Percentiles rank a stretch among this genome's conserved stretches.
Conservation (phyloP, 176 grass and related monocot species). For the Musa beccarii region DNA sequence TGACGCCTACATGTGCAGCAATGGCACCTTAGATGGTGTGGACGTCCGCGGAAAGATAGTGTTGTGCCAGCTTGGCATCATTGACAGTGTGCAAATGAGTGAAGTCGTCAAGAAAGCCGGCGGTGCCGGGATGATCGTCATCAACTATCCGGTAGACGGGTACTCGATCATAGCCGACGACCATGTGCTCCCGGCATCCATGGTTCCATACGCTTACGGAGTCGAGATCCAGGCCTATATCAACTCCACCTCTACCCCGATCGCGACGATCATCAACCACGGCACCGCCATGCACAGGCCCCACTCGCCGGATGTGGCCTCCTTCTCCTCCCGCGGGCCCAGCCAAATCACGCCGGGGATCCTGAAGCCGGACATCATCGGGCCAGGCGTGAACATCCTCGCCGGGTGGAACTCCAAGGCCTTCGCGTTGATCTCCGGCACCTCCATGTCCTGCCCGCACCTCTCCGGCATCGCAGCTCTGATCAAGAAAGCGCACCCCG, state of each 20-base stretch:
- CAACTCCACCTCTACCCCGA: background rate
- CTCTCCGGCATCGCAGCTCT: slow-evolving; percentile 26
- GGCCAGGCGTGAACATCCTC: slow-evolving; percentile 26
- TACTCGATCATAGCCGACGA: background rate
- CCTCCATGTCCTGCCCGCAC: slow-evolving; percentile 35
- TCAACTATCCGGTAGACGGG: background rate
- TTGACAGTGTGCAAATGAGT: no score
- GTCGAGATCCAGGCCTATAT: slow-evolving; percentile 16
- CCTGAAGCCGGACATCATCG: slow-evolving; percentile 33
- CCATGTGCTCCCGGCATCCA: background rate
- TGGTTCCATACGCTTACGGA: slow-evolving; percentile 2
- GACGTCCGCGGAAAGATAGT: slow-evolving; percentile 1
- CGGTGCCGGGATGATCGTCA: background rate
- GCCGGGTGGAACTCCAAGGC: slow-evolving; percentile 7
- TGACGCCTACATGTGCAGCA: no score
- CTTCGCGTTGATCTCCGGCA: slow-evolving; percentile 14
- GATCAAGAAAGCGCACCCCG: slow-evolving; percentile 22
- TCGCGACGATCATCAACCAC: slow-evolving; percentile 2
- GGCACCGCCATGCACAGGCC: background rate
- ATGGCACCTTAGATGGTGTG: background rate
- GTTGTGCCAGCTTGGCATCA: background rate
- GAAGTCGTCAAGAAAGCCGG: background rate
- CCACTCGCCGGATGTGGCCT: slow-evolving; percentile 1
- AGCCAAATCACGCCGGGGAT: slow-evolving; percentile 14
- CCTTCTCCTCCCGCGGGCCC: slow-evolving; percentile 5